Evolutionary conservation across 306 rosid species (phyloP).

Genomic region (Inga leiocalycina): DNA sequence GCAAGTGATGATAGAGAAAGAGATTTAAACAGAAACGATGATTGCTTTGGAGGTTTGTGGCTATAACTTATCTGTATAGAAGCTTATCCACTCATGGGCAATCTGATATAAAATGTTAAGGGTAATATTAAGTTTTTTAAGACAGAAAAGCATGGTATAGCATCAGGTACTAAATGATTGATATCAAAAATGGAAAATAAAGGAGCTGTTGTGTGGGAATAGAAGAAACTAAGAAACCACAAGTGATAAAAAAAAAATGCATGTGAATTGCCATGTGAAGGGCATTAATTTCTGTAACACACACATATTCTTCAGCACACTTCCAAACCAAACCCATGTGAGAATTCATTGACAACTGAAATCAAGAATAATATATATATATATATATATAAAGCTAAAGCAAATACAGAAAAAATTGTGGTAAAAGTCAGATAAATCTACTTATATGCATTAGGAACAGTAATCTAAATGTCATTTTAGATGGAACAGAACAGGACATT

Average conservation of each 20-base stretch:
- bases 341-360: slow-evolving; percentile 54
- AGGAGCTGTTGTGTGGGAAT: slow-evolving; percentile 44
- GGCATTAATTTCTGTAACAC: slow-evolving; percentile 49
- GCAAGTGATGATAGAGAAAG: slow-evolving; percentile 30
- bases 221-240: slow-evolving; percentile 36
- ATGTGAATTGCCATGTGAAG: slow-evolving; percentile 88
- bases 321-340: slow-evolving; percentile 67
- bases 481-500: slow-evolving; percentile 24
- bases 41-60: slow-evolving; percentile 42
- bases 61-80: slow-evolving; percentile 32
- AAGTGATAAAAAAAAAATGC: slow-evolving; percentile 41
- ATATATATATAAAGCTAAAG: slow-evolving; percentile 26
- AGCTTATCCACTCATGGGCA: slow-evolving; percentile 32
- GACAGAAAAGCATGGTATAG: slow-evolving; percentile 18
- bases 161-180: slow-evolving; percentile 49
- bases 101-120: slow-evolving; percentile 24
- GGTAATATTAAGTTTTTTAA: slow-evolving; percentile 29
- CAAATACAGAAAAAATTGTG: slow-evolving; percentile 23
- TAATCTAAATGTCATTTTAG: slow-evolving; percentile 15
- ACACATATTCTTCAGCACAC: slow-evolving; percentile 38
- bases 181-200: slow-evolving; percentile 18
- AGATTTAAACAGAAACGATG: slow-evolving; percentile 38
- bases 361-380: neutral
- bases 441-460: neutral
- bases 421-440: slow-evolving; percentile 4